Evolutionary conservation across 148 eudicot genomes (phyloP), one percentile per base, ranked within the genome.

Genomic region (Silene latifolia): DNA sequence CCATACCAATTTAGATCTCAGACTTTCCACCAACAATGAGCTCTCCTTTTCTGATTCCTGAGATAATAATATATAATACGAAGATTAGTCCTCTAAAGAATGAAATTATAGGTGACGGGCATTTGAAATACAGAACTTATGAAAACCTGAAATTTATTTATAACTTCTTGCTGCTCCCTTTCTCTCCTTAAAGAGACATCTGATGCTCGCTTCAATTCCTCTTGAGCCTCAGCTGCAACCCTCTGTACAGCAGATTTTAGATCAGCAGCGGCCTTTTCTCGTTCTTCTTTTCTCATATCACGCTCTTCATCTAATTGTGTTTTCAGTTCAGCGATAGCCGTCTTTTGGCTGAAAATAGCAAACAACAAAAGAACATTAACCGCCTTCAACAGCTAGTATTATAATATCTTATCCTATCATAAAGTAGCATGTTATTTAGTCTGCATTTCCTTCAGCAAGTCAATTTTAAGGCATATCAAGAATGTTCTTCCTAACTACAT

Each of bases 41-140:
- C 87, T 84, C 80, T 94, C 97, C 76, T 85, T 91, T 77, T 94
- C 97, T 21, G 87, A 85, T 83, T 88, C 97, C 98, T 94, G 87
- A 65, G 60, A 20, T 42, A 76, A 20, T 42, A 76, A 78, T 46
- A 72, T 51, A 72, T 74, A 48, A 64, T 76, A 73, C 42, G 7
- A 44, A 80, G 10, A 73, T 61, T 46, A 60, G 32, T 74, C 23
- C 53, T 27, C 42, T 54, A 65, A 46, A n/a, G 19, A 39, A 70
- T 66, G 4, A 77, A 76, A 74, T 47, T 68, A 56, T 17, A 53
- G 7, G 63, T 44, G 51, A 8, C 57, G 8, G n/a, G 42, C 18
- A 5, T 5, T 7, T 9, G 65, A 25, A 54, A 58, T 25, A 77
- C 24, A 13, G 18, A 25, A 72, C 59, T 65, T 67, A 46, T 67